A percentile compares a stretch with the other conserved stretches of the same genome.
These are phyloP conservation scores for Diaporthe citri DNA, from an alignment of 2,329 filamentous ascomycete genomes.

Conservation along the genomic window DNA sequence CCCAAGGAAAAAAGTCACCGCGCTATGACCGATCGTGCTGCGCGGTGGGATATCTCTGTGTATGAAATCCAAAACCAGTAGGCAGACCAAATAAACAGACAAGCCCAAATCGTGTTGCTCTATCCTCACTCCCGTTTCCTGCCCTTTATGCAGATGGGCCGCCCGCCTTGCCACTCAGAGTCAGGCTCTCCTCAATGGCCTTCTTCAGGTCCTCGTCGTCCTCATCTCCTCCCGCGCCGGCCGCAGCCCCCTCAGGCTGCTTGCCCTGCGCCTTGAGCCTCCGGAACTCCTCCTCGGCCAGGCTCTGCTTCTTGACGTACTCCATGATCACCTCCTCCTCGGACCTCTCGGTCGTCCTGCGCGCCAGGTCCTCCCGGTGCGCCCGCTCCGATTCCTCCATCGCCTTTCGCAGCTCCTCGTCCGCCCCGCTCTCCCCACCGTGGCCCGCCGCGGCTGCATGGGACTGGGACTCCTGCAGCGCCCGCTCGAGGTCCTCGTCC, in stretches of 20 bases:
- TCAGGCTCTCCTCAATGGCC: conserved; percentile 69
- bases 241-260: conserved; percentile 44
- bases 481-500: conserved; percentile 55
- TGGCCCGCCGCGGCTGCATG: conserved; percentile 39
- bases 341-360: conserved; percentile 52
- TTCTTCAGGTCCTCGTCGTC: conserved; percentile 68
- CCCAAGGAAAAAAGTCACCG: not conserved
- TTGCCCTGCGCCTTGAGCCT: conserved; percentile 52
- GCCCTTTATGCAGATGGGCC: conserved; percentile 40
- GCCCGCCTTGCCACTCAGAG: conserved; percentile 48
- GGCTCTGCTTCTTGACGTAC: conserved; percentile 82
- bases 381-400: conserved; percentile 61
- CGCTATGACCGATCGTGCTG: conserved; percentile 23
- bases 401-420: conserved; percentile 60
- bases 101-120: not conserved
- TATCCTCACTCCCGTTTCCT: not conserved
- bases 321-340: conserved; percentile 83
- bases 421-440: conserved; percentile 52
- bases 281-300: conserved; percentile 73
- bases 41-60: conserved; percentile 36
- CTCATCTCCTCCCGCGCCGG: conserved; percentile 46
- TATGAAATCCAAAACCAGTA: conserved; percentile 28
- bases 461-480: conserved; percentile 54
- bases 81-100: not conserved
- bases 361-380: conserved; percentile 58